A percentile compares a stretch with the other conserved stretches of the same genome.
These are phyloP conservation scores for Penicillium fimorum DNA, from an alignment of 495 filamentous ascomycete genomes.

Conservation along the genomic window DNA sequence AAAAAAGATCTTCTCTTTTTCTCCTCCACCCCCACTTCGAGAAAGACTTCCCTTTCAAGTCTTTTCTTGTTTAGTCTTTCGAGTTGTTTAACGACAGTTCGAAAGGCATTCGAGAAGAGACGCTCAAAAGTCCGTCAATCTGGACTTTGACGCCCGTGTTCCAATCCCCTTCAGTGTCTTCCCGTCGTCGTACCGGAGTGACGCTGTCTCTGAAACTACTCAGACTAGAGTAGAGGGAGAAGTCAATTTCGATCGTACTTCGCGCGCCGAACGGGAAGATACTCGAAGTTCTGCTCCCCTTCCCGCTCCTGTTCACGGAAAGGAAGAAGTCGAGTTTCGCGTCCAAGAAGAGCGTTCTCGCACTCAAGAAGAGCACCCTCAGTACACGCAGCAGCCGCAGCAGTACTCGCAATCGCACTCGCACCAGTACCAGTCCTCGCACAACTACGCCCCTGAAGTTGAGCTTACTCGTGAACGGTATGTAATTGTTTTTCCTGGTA, in stretches of 20 bases:
- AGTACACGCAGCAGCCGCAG: constrained; percentile 7
- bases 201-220: constrained; percentile 79
- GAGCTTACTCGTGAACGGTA: constrained; percentile 58
- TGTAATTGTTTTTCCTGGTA: constrained; percentile 23
- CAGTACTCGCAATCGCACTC: constrained; percentile 7
- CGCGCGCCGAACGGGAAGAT: constrained; percentile 94
- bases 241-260: constrained; percentile 73
- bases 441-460: constrained; percentile 45
- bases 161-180: constrained; percentile 99
- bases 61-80: constrained; percentile 97
- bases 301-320: constrained; percentile 62
- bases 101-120: constrained; percentile 93
- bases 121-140: constrained; percentile 85
- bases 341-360: constrained; percentile 62
- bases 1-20: constrained; percentile 21
- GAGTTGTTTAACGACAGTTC: constrained; percentile 68
- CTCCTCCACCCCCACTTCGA: constrained; percentile 21
- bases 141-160: constrained; percentile 99
- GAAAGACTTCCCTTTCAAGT: constrained; percentile 50
- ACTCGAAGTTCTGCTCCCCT: constrained; percentile 65
- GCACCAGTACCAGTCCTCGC: constrained; percentile 8
- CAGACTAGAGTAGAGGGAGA: constrained; percentile 84
- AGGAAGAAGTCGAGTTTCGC: constrained; percentile 78
- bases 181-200: constrained; percentile 94
- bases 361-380: constrained; percentile 56